Base-by-base conservation (phyloP, 352 stramenopile species). In the Globisporangium cederbergense region DNA sequence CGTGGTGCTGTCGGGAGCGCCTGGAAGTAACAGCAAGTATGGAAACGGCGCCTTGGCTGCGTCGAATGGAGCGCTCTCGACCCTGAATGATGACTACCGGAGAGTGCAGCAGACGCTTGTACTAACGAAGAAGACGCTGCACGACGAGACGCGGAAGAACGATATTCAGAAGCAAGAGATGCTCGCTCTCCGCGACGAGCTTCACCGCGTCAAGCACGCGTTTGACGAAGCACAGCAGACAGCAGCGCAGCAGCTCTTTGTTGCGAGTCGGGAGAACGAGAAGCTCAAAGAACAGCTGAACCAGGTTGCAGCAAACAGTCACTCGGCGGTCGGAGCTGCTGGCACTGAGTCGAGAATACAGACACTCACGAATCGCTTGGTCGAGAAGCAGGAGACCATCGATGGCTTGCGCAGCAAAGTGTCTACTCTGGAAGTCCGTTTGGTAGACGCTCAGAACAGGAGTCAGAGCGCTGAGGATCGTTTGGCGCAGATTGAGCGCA, bases 321-420 rank as follows among this genome's bases (percentile, higher is more conserved):
- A 58, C 32, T 10, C 73, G 40, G 71, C 69, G 1, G 55, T 65
- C 16, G 68, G 68, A 2, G 64, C 72, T 8, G 67, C 63, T 1
- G 81, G 76, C 30, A 76, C 73, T 9, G 81, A 95, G 60, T 66
- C 80, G 14, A 73, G 81, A 25, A 90, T 93, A 64, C 84, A 92
- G 58, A 82, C 78, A 42, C 76, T 95, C 32, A 95, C 86, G 20
- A 91, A 91, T 58, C 72, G 83, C 2, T 54, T 95, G 20, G 81
- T 95, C 11, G 83, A 93, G 61, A 95, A 95, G 67, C 86, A 95
- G 50, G 86, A 93, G 56, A 84, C 70, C 0, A 76, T 95, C 36
- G 86, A 95, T 46, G 75, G 73, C 0, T 51, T 93, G 40, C 84
- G 83, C 1, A 91, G 72, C 64, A 81, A 79, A 42, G 71, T 83